A percentile compares a stretch with the other conserved stretches of the same genome.
phyloP scores from a whole-genome alignment of 345 rosid genomes.

The Diplotaxis tenuifolia region DNA sequence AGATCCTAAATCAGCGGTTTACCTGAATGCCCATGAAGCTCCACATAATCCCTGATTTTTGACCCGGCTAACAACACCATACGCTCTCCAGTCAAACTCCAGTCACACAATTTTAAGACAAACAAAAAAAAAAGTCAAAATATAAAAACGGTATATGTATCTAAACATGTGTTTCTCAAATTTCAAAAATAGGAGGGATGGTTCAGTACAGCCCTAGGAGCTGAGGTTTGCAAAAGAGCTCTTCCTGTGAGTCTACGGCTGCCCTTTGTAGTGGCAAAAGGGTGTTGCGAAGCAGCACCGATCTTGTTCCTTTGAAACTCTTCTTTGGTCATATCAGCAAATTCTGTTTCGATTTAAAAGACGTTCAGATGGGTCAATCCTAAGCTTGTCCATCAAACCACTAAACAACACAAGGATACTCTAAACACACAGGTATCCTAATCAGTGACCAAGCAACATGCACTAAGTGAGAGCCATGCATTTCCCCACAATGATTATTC shows the following conservation, averaged over 20 bases:
- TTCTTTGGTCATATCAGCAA: slow-evolving; percentile 88
- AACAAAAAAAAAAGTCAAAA: neutral
- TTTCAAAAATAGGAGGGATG: neutral
- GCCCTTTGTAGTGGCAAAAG: slow-evolving; percentile 85
- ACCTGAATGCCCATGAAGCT: slow-evolving; percentile 99
- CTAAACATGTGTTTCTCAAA: neutral
- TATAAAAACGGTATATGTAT: neutral
- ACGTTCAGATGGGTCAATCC: neutral
- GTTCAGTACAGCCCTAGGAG: neutral
- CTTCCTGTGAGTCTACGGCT: slow-evolving; percentile 63
- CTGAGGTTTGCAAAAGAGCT: slow-evolving; percentile 43
- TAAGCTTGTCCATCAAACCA: neutral
- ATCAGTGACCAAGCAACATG: neutral
- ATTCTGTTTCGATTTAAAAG: slow-evolving; percentile 48
- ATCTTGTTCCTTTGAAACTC: slow-evolving; percentile 74
- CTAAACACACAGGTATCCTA: neutral
- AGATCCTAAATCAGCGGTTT: neutral
- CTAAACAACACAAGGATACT: neutral
- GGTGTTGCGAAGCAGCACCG: slow-evolving; percentile 95
- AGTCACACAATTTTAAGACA: slow-evolving; percentile 3
- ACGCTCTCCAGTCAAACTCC: slow-evolving; percentile 91
- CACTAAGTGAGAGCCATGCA: neutral
- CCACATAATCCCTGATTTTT: slow-evolving; percentile 90
- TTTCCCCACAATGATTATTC: neutral
- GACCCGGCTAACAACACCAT: slow-evolving; percentile 80